These are phyloP conservation scores for Blastocladiella emersonii DNA, from an alignment of 371 early-diverging fungal species.

Conservation along the genomic window DNA sequence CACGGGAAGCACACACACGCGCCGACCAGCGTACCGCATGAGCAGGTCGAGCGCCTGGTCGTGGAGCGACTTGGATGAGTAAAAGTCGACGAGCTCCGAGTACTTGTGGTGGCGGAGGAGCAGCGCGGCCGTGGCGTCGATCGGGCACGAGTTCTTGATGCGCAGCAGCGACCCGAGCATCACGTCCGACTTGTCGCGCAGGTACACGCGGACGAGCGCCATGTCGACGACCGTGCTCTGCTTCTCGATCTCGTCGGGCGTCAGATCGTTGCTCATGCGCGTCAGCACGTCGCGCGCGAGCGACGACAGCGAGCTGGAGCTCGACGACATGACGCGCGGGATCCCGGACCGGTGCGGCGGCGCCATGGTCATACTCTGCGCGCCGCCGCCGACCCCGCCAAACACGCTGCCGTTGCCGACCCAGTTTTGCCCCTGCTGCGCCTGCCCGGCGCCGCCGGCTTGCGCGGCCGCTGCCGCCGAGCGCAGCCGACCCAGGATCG, in stretches of 20 bases:
- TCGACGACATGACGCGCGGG: background rate
- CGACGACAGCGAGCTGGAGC: background rate
- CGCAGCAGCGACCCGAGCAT: slow-evolving; percentile 1
- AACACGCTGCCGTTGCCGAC: background rate
- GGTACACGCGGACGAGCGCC: background rate
- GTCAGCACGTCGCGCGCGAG: background rate
- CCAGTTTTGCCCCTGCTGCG: no score
- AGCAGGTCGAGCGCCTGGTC: background rate
- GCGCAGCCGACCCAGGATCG: background rate
- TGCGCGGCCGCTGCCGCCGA: no score
- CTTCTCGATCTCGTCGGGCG: background rate
- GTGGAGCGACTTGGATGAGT: background rate
- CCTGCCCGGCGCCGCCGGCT: no score
- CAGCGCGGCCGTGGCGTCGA: background rate
- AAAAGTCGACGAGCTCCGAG: background rate
- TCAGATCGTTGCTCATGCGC: background rate
- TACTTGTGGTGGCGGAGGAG: background rate
- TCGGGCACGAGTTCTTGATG: background rate
- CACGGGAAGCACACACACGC: background rate
- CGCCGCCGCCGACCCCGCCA: background rate
- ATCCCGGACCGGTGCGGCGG: background rate
- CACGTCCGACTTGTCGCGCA: background rate
- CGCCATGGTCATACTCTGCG: no score
- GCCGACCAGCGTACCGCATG: background rate
- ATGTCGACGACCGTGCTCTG: background rate